Percentiles rank a stretch among this genome's conserved stretches.
Conservation (phyloP, 148 eudicot genomes). For the Arctostaphylos glauca region DNA sequence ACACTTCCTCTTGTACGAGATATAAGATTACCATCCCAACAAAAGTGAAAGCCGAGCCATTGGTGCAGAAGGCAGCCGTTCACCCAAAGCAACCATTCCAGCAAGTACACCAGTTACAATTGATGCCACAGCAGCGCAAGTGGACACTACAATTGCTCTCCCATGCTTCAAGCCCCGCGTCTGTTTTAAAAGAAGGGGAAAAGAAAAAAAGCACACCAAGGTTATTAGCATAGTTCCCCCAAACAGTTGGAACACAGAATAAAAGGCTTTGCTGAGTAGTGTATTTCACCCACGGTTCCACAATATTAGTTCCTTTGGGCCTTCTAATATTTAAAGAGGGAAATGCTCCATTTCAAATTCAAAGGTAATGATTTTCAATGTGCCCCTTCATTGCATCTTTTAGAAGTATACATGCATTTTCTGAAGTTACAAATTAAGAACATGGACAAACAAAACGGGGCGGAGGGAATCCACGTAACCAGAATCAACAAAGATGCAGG, state of each 20-base stretch:
- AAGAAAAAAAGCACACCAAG: conserved; percentile 8
- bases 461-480: neutral
- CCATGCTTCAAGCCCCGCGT: conserved; percentile 98
- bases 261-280: neutral
- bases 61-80: conserved; percentile 82
- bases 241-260: neutral
- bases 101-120: conserved; percentile 94
- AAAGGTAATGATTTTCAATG: neutral
- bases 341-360: neutral
- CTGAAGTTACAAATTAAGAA: neutral
- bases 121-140: conserved; percentile 97
- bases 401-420: neutral
- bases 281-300: neutral
- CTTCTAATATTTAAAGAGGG: neutral
- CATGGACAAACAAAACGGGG: neutral
- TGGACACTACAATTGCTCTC: conserved; percentile 93
- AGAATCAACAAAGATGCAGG: neutral
- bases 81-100: conserved; percentile 96
- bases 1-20: neutral
- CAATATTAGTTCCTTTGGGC: neutral
- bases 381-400: neutral
- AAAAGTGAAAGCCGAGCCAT: conserved; percentile 62
- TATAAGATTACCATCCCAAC: conserved; percentile 75
- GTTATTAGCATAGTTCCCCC: neutral
- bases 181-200: conserved; percentile 35